phyloP scores from a whole-genome alignment of 257 asterid species.

The Gentiana dahurica region DNA sequence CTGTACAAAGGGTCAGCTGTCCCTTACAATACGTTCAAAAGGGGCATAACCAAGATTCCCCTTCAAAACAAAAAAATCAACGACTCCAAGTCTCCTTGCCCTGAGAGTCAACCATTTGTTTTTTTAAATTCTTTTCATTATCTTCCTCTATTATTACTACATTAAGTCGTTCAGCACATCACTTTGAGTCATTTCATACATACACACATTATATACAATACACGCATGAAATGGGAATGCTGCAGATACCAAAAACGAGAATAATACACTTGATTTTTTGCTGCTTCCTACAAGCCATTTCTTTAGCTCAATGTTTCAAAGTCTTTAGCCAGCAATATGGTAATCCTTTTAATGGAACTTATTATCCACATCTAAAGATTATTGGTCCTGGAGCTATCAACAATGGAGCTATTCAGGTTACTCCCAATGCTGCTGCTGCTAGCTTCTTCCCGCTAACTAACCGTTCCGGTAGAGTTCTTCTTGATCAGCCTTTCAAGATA shows the following conservation, averaged over 20 bases:
- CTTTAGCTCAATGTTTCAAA: conserved; percentile 20
- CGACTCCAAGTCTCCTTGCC: too few relatives aligned
- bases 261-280: conserved; percentile 13
- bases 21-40: too few relatives aligned
- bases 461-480: conserved; percentile 44
- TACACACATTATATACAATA: too few relatives aligned
- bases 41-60: too few relatives aligned
- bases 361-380: neutral
- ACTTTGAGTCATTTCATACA: too few relatives aligned
- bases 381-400: conserved; percentile 22
- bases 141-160: too few relatives aligned
- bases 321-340: conserved; percentile 6
- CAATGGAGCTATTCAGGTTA: conserved; percentile 56
- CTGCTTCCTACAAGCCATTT: conserved; percentile 9
- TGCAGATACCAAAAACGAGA: conserved; percentile 7
- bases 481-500: conserved; percentile 31
- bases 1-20: too few relatives aligned
- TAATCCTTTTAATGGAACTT: conserved; percentile 15
- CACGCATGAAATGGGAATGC: too few relatives aligned
- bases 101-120: too few relatives aligned
- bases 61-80: too few relatives aligned
- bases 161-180: too few relatives aligned
- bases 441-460: conserved; percentile 9
- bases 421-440: conserved; percentile 35
- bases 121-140: too few relatives aligned